Base-by-base conservation (phyloP, 164 flowering plant genomes). In the Hamamelis virginiana region DNA sequence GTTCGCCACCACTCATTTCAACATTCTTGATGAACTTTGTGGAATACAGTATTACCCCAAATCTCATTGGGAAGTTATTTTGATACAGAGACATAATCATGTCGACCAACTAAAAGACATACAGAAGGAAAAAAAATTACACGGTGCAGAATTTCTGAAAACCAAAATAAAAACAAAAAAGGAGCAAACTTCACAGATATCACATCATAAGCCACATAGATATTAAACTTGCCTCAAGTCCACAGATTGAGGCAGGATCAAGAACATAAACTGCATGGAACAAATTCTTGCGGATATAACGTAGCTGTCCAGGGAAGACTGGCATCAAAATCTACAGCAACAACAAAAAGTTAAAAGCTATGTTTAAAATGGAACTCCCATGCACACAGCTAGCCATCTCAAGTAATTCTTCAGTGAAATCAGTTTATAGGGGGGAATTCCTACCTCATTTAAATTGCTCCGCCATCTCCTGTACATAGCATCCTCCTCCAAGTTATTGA, bases 401-500 rank as follows among this genome's bases (percentile, higher is more conserved):
- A 33, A 9, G 33, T 8, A 19, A 55, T 1, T 9, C 9, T 55
- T 11, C 3, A 56, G 18, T 43, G 25, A 48, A 66, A 38, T 44
- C 16, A 22, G 33, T 13, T 45, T 48, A 25, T 18, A 15, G 22
- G 12, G 16, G 22, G 59, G 28, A 21, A 10, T 28, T 64, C 9
- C 8, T 69, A 93, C 99, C 88, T 96, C 99, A 81, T 96, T 90
- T 71, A 96, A 5, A 74, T 89, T 96, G 85, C 86, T 90, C 61
- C 97, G 76, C 99, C 99, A 96, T 50, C 90, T 78, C 80, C 66
- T 89, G 77, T 96, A 96, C 87, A 80, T 88, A 52, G 83, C 77
- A 90, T 96, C 99, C 77, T 85, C 97, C 83, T 96, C 99, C 89
- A 96, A 83, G 80, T 96, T 89, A 80, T 96, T 96, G 63, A 96